These are phyloP conservation scores for Wickerhamiella azymoides DNA, from an alignment of 805 yeast genomes.

Conservation along the genomic window DNA sequence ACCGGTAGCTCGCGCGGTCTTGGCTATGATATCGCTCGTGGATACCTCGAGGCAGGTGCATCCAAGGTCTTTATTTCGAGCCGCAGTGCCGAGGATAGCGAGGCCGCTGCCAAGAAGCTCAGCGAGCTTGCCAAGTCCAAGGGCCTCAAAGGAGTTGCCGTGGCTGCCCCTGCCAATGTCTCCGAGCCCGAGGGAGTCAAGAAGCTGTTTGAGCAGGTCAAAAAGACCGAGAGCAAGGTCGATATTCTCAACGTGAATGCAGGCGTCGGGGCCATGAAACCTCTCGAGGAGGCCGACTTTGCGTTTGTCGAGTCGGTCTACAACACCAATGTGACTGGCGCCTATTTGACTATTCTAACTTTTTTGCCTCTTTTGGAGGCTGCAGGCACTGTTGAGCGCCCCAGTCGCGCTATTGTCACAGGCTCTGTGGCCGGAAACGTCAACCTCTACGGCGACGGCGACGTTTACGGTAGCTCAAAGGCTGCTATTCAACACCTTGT, in stretches of 20 bases:
- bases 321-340: conserved; percentile 53
- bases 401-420: conserved; percentile 50
- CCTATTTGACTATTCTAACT: conserved; percentile 49
- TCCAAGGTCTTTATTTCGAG: conserved; percentile 45
- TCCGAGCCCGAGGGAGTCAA: conserved; percentile 27
- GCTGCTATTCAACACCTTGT: conserved; percentile 63
- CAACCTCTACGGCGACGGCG: conserved; percentile 39
- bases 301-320: conserved; percentile 47
- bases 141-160: conserved; percentile 23
- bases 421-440: conserved; percentile 49
- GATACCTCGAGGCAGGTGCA: conserved; percentile 27
- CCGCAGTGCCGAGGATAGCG: conserved; percentile 34
- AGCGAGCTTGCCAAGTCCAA: neutral
- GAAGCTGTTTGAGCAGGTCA: conserved; percentile 10
- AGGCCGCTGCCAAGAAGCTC: conserved; percentile 28
- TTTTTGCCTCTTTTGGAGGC: conserved; percentile 42
- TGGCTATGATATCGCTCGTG: conserved; percentile 51
- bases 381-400: conserved; percentile 41
- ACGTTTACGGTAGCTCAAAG: conserved; percentile 60
- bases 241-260: conserved; percentile 60
- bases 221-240: conserved; percentile 23
- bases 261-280: conserved; percentile 63
- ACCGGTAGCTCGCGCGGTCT: conserved; percentile 64
- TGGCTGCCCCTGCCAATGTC: conserved; percentile 31
- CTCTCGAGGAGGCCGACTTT: conserved; percentile 42